These are phyloP conservation scores for Coelastrella sp. DNA, from an alignment of 139 green algal genomes.

Conservation along the genomic window DNA sequence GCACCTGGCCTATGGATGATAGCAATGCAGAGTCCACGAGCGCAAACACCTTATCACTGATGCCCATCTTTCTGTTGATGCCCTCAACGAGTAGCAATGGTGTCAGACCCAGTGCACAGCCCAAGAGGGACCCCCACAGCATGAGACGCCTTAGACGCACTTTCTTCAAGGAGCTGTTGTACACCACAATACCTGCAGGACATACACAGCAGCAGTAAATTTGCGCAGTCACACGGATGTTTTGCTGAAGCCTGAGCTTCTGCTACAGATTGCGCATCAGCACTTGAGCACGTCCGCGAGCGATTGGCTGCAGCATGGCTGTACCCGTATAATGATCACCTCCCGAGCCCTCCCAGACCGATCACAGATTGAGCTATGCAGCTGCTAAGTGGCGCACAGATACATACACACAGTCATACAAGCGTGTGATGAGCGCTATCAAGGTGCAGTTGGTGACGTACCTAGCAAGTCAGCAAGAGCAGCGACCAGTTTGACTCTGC, in stretches of 20 bases:
- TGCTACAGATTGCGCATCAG: no score
- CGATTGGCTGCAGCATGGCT: no score
- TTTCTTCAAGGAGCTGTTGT: conserved; percentile 27
- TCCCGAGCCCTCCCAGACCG: no score
- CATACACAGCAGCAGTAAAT: neutral
- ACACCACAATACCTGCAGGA: conserved; percentile 11
- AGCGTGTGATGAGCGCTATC: neutral
- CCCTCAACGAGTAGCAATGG: conserved; percentile 42
- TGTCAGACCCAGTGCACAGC: conserved; percentile 15
- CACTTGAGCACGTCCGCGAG: neutral
- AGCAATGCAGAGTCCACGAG: conserved; percentile 40
- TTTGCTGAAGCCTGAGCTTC: no score
- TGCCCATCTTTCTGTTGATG: conserved; percentile 26
- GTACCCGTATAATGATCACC: no score
- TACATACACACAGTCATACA: no score
- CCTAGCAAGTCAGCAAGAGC: conserved; percentile 36
- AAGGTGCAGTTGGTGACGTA: neutral
- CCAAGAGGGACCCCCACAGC: conserved; percentile 36
- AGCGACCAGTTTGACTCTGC: conserved; percentile 37
- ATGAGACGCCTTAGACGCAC: conserved; percentile 28
- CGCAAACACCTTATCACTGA: conserved; percentile 23
- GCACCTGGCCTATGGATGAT: conserved; percentile 29
- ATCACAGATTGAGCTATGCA: no score
- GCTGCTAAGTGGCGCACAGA: no score
- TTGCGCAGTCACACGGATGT: neutral